Evolutionary conservation across 306 rosid species (phyloP).

Genomic region (Rosa persica): DNA sequence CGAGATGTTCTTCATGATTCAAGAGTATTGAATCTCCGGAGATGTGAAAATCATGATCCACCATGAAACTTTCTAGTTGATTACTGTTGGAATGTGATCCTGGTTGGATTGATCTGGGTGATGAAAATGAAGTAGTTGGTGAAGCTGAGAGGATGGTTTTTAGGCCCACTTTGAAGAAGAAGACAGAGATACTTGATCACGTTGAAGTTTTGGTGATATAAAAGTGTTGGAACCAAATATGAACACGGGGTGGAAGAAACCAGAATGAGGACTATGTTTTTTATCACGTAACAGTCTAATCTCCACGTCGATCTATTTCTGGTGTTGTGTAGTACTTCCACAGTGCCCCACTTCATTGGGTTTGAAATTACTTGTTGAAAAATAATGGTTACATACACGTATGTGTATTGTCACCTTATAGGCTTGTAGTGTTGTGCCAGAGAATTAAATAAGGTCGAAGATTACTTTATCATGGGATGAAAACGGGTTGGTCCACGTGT

Average conservation of each 20-base stretch:
- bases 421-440: neutral
- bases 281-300: neutral
- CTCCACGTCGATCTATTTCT: neutral
- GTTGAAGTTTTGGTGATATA: slow-evolving; percentile 16
- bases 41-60: neutral
- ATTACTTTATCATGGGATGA: neutral
- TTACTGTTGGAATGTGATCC: neutral
- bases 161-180: slow-evolving; percentile 16
- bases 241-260: slow-evolving; percentile 4
- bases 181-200: neutral
- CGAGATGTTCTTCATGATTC: neutral
- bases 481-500: too few species aligned
- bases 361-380: neutral
- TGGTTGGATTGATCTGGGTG: neutral
- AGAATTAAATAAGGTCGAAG: neutral
- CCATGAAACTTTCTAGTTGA: neutral
- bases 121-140: slow-evolving; percentile 1
- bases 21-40: neutral
- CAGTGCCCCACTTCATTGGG: neutral
- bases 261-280: neutral
- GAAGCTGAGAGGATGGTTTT: neutral
- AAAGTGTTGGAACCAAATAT: neutral
- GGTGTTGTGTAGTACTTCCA: slow-evolving; percentile 8
- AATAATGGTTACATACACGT: neutral
- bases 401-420: neutral